Conservation (phyloP, 139 green algal species). For the Volvox reticuliferus region DNA sequence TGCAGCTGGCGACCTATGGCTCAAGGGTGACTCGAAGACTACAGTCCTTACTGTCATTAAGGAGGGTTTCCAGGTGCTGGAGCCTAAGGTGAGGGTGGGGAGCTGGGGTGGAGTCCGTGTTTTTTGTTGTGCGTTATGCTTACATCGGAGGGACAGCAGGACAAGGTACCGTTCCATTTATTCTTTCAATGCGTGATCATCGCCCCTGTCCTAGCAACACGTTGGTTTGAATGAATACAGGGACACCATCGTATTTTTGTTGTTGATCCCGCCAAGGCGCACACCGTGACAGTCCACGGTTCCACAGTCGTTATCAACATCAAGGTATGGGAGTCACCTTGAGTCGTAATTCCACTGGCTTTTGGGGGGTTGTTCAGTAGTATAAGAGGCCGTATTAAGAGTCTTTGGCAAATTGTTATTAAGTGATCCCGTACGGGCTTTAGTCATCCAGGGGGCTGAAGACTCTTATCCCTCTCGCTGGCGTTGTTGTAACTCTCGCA, state of each 20-base stretch:
- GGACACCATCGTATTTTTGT: conserved; percentile 68
- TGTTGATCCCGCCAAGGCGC: conserved; percentile 49
- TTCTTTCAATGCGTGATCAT: too few relatives aligned
- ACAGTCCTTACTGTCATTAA: conserved; percentile 55
- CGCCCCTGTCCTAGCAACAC: too few relatives aligned
- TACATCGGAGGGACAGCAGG: background rate
- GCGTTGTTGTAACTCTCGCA: background rate
- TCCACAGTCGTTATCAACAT: conserved; percentile 55
- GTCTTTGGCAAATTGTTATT: too few relatives aligned
- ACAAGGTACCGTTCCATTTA: background rate
- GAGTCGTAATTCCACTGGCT: too few relatives aligned
- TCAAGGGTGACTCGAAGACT: conserved; percentile 55
- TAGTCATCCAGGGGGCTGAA: too few relatives aligned
- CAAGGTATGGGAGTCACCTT: conserved; percentile 20
- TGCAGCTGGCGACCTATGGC: conserved; percentile 53
- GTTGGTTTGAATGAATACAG: conserved; percentile 3
- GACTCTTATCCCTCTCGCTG: too few relatives aligned
- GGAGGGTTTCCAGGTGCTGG: conserved; percentile 58
- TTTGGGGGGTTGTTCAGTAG: too few relatives aligned
- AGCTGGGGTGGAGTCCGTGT: too few relatives aligned
- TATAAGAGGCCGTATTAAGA: too few relatives aligned
- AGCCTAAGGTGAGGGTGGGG: conserved; percentile 45
- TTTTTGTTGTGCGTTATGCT: background rate
- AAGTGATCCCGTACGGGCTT: too few relatives aligned
- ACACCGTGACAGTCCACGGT: conserved; percentile 23